Percentiles rank a stretch among this genome's conserved stretches.
phyloP scores from a whole-genome alignment of 352 stramenopile species.

The Phytopythium litorale region DNA sequence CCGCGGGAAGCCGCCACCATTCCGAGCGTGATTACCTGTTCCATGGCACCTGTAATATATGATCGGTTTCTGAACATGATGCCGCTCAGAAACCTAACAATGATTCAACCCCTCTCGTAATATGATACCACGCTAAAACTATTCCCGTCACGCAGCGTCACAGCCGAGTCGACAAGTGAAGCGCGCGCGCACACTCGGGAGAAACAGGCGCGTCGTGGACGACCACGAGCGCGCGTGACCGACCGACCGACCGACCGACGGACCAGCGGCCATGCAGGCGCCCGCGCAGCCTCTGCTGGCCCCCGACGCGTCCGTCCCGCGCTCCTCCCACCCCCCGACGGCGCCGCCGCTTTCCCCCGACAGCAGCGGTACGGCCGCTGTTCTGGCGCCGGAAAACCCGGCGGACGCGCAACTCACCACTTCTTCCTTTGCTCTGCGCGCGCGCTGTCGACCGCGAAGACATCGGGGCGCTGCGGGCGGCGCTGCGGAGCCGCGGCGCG shows the following conservation, averaged over 20 bases:
- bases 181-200: neutral
- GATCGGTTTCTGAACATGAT: too few relatives aligned
- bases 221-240: neutral
- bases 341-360: neutral
- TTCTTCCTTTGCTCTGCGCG: neutral
- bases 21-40: neutral
- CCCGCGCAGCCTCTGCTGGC: neutral
- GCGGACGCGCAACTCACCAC: neutral
- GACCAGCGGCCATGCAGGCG: constrained; percentile 1
- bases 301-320: neutral
- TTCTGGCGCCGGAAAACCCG: neutral
- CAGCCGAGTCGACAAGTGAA: neutral
- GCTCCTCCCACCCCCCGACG: neutral
- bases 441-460: neutral
- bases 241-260: neutral
- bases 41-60: neutral
- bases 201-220: neutral
- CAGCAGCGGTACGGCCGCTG: neutral
- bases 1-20: neutral
- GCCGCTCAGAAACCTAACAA: too few relatives aligned
- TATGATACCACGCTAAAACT: too few relatives aligned
- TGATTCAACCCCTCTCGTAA: too few relatives aligned
- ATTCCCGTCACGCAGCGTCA: neutral
- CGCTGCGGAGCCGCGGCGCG: constrained; percentile 4
- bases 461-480: constrained; percentile 12